Conservation (phyloP, 1,139 yeast genomes). For the Spathaspora sp. region DNA sequence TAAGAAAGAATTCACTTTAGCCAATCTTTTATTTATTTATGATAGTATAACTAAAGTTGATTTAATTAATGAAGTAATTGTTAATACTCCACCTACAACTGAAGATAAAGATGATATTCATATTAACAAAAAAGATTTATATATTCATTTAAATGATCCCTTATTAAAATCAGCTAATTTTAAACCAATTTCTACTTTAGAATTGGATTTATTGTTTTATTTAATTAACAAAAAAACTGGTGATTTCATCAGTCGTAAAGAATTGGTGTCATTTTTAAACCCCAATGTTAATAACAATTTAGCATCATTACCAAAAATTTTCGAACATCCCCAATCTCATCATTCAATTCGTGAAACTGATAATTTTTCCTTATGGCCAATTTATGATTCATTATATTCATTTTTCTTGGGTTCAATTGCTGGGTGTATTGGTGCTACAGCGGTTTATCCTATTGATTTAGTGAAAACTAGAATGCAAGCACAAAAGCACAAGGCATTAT, state of each 20-base stretch:
- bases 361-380: slow-evolving; percentile 50
- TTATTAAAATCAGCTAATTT: slow-evolving; percentile 54
- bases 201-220: slow-evolving; percentile 46
- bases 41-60: slow-evolving; percentile 46
- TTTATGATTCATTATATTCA: slow-evolving; percentile 85
- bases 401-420: slow-evolving; percentile 91
- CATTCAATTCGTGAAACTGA: slow-evolving; percentile 31
- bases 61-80: slow-evolving; percentile 60
- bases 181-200: slow-evolving; percentile 45
- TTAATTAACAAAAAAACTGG: slow-evolving; percentile 44
- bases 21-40: slow-evolving; percentile 45
- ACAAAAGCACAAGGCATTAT: slow-evolving; percentile 71
- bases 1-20: slow-evolving; percentile 35
- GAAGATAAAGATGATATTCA: slow-evolving; percentile 46
- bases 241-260: slow-evolving; percentile 52
- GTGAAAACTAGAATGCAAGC: slow-evolving; percentile 98
- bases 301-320: slow-evolving; percentile 36
- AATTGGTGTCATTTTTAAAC: slow-evolving; percentile 49
- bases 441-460: slow-evolving; percentile 95
- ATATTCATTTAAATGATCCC: slow-evolving; percentile 50
- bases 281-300: slow-evolving; percentile 43
- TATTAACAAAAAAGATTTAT: slow-evolving; percentile 43
- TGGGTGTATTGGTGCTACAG: slow-evolving; percentile 97
- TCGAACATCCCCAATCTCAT: slow-evolving; percentile 44
- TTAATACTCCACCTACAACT: slow-evolving; percentile 50